Evolutionary conservation across 2,329 filamentous ascomycete genomes (phyloP), one percentile per base, ranked within the genome.

Genomic region (Botrytis cinerea): DNA sequence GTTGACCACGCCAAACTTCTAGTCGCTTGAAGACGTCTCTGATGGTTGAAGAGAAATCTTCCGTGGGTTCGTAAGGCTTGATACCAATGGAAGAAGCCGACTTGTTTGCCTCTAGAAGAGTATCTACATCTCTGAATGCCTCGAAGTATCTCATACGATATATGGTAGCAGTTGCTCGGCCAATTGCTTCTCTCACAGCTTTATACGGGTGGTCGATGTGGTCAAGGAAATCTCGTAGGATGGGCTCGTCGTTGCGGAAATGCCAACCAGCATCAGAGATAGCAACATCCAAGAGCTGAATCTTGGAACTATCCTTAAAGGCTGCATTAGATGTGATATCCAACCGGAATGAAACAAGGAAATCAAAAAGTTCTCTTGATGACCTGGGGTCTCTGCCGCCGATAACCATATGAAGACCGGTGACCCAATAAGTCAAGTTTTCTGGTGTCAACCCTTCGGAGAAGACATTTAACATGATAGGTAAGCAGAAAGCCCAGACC

Each of bases 191-290:
- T 74, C 96, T 92, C 9, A 99, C 96, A 45, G 94, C 93, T 85
- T 99, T 99, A 85, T 99, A 99, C 0, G 96, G 96, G 81, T 99
- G 96, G 80, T 99, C 94, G 59, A 99, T 90, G 81, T 99, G 96
- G 38, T 88, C 86, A 74, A 99, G 85, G 83, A 98, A 98, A 82
- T 99, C 90, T 48, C 97, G 87, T 10, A 97, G 85, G 69, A 99
- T 95, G 0, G 95, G 94, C 83, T 93, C 90, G 78, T 97, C 93
- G 18, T 94, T 86, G 75, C 94, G 94, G 86, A 98, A 99, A 82
- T 99, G 96, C 96, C 97, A 99, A 1, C 96, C 96, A 51, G 91
- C 89, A 79, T 97, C 94, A 62, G 91, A 90, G 74, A 99, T 92
- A 75, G 93, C 89, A 77, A 97, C 94, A 78, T 98, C 94, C 28